Percentiles rank a stretch among this genome's conserved stretches.
phyloP scores from a whole-genome alignment of 495 filamentous ascomycete species.

The Aspergillus homomorphus region DNA sequence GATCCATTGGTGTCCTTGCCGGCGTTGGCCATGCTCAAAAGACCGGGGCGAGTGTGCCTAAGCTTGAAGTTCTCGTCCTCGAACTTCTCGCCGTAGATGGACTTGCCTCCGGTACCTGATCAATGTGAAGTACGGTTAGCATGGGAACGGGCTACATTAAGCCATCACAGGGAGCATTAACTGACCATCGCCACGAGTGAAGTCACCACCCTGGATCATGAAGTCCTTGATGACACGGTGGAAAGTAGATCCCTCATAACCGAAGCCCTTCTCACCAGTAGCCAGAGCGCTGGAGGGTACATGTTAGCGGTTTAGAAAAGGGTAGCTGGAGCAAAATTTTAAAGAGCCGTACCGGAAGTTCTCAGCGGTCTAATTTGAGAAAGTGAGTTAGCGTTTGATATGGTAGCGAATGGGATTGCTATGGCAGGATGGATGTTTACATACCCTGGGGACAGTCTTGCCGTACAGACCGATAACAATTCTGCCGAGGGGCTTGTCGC shows the following conservation, averaged over 20 bases:
- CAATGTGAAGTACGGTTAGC: neutral
- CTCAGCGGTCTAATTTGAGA: constrained; percentile 67
- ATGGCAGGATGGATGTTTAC: constrained; percentile 8
- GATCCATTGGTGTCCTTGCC: constrained; percentile 98
- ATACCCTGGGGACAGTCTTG: constrained; percentile 90
- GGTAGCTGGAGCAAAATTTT: neutral
- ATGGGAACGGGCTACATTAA: constrained; percentile 11
- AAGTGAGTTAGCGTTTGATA: constrained; percentile 11
- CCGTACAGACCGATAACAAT: constrained; percentile 96
- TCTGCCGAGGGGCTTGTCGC: constrained; percentile 76
- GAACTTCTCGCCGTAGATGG: constrained; percentile 95
- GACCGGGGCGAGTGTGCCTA: constrained; percentile 69
- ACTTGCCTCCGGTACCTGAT: constrained; percentile 88
- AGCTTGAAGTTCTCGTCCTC: constrained; percentile 99
- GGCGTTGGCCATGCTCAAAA: constrained; percentile 89
- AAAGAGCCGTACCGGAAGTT: constrained; percentile 73
- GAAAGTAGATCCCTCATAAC: constrained; percentile 93
- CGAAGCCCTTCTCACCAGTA: constrained; percentile 95
- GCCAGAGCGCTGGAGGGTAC: constrained; percentile 66
- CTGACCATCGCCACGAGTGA: constrained; percentile 84
- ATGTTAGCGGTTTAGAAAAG: constrained; percentile 11
- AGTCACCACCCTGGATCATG: constrained; percentile 99
- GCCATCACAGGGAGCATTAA: neutral
- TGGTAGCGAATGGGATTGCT: neutral
- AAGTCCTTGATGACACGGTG: constrained; percentile 98